Percentiles rank a stretch among this genome's conserved stretches.
These are phyloP conservation scores for Mucor saturninus DNA, from an alignment of 371 early-diverging fungal genomes.

Conservation along the genomic window DNA sequence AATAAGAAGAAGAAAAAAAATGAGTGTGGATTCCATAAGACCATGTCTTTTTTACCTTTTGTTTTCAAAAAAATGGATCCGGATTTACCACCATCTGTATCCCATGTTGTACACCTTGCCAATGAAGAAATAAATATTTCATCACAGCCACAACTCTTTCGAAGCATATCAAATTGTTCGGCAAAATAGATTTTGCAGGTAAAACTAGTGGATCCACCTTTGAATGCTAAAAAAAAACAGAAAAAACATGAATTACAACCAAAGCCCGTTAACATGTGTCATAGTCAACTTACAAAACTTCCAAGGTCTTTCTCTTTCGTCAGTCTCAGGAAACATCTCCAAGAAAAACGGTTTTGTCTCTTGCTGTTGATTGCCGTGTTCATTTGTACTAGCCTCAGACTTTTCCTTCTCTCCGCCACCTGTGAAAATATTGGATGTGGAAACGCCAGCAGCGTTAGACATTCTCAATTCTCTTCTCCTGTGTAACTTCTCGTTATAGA, in stretches of 20 bases:
- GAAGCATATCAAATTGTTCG: slow-evolving; percentile 90
- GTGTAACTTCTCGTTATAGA: slow-evolving; percentile 46
- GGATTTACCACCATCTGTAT: slow-evolving; percentile 89
- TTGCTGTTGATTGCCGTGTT: background rate
- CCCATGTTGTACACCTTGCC: slow-evolving; percentile 84
- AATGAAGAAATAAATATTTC: slow-evolving; percentile 85
- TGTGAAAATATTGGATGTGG: slow-evolving; percentile 7
- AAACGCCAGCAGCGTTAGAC: slow-evolving; percentile 18
- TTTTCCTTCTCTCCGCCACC: slow-evolving; percentile 8
- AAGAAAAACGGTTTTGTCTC: slow-evolving; percentile 23
- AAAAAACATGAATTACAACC: background rate
- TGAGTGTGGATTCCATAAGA: background rate
- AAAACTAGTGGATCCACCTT: slow-evolving; percentile 77
- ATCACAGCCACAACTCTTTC: slow-evolving; percentile 84
- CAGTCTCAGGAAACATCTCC: slow-evolving; percentile 35
- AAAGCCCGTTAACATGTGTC: no score
- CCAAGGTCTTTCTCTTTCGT: slow-evolving; percentile 34
- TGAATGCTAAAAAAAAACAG: slow-evolving; percentile 47
- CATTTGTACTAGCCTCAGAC: background rate
- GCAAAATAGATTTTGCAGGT: slow-evolving; percentile 91
- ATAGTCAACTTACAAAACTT: slow-evolving; percentile 21
- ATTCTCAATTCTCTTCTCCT: slow-evolving; percentile 38
- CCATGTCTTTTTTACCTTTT: slow-evolving; percentile 36
- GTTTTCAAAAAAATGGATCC: slow-evolving; percentile 91
- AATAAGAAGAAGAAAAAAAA: background rate